Base-by-base conservation (phyloP, 371 early-diverging fungal genomes). In the Actinomucor elegans region DNA sequence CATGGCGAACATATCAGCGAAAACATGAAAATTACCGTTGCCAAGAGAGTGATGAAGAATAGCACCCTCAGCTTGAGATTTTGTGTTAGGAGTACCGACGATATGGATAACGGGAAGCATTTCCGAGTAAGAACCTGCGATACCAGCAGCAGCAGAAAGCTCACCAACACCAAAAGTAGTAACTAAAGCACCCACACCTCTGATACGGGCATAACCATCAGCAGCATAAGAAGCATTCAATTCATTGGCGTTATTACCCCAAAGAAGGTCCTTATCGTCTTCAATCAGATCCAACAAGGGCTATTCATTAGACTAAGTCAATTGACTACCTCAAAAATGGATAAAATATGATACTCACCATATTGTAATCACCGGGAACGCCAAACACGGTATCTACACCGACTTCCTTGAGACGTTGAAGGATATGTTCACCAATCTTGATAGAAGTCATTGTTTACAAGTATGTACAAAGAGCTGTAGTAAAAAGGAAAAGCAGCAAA, bases 101-200 rank as follows among this genome's bases (percentile, higher is more conserved):
- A 81, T 73, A 54, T 81, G 79, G 12, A 81, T 60, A 5, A 81
- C 79, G 1, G 77, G 72, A n/a, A 81, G 66, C 72, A 75, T 73
- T 55, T 81, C 81, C 29, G 79, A 62, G 43, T 56, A 73, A 5
- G 79, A 69, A 21, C 81, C 81, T 46, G 81, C 81, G 46, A 67
- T 61, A 44, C 77, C 81, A 34, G 75, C 75, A n/a, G 72, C 56
- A 8, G 77, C 76, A 33, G 69, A 70, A 11, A 81, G 53, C 55
- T 81, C 81, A 29, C 81, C 81, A 0, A 81, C 81, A 27, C 81
- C 81, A 51, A 81, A 81, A 14, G 81, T 81, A 5, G 81, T 81
- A 17, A 75, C 61, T 9, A 81, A 35, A 28, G 73, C 77, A 38
- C 67, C 71, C 12, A 55, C 57, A 27, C 71, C 64, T 15, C 52